Evolutionary conservation across 2,329 filamentous ascomycete genomes (phyloP).

Genomic region (Ophiostoma himal-ulmi): DNA sequence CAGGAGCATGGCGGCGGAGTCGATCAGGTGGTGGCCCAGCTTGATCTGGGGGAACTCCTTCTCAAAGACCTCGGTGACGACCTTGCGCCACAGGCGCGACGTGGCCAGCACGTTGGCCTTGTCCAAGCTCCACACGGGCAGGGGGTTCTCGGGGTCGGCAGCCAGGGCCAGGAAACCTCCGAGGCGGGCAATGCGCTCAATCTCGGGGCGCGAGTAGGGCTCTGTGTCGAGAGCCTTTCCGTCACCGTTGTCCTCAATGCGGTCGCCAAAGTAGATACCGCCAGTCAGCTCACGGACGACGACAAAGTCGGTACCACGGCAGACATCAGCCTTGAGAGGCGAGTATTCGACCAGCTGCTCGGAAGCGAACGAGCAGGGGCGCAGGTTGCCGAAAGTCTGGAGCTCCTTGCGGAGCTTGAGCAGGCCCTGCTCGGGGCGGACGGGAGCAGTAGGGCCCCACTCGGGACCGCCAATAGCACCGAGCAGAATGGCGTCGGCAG

Average conservation of each 20-base stretch:
- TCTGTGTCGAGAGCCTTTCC: conserved; percentile 77
- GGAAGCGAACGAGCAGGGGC: conserved; percentile 92
- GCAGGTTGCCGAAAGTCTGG: conserved; percentile 88
- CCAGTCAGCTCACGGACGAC: conserved; percentile 88
- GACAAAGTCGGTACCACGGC: conserved; percentile 83
- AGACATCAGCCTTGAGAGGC: conserved; percentile 79
- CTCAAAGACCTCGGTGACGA: conserved; percentile 75
- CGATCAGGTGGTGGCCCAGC: conserved; percentile 85
- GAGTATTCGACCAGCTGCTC: conserved; percentile 77
- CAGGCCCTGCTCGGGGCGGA: conserved; percentile 89
- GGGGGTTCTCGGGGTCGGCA: conserved; percentile 57
- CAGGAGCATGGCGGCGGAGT: conserved; percentile 96
- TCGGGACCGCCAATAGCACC: conserved; percentile 93
- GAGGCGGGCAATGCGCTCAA: conserved; percentile 80
- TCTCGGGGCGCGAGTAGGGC: conserved; percentile 76
- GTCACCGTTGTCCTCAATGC: conserved; percentile 70
- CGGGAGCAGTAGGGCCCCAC: conserved; percentile 77
- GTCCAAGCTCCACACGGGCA: conserved; percentile 79
- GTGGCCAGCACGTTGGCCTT: conserved; percentile 97
- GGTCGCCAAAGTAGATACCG: conserved; percentile 92
- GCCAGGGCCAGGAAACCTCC: conserved; percentile 75
- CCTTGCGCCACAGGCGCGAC: conserved; percentile 81
- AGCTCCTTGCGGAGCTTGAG: conserved; percentile 89
- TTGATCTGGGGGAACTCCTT: conserved; percentile 84
- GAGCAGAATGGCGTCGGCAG: conserved; percentile 82